Base-by-base conservation (phyloP, 2,329 filamentous ascomycete species). In the Chaetomium sp. region DNA sequence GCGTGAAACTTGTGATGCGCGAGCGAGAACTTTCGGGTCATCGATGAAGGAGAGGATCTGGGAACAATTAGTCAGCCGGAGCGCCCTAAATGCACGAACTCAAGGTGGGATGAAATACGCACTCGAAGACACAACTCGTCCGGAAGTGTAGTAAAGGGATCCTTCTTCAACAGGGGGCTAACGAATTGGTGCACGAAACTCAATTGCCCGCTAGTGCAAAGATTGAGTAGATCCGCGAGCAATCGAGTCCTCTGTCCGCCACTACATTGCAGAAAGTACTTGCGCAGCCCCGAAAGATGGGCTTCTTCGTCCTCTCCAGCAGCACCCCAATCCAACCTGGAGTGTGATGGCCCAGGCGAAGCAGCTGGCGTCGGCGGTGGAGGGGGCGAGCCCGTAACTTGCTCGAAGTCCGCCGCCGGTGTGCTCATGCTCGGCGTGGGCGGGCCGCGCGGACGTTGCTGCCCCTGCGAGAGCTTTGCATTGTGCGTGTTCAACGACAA, bases 181-280 rank as follows among this genome's bases (percentile, higher is more conserved):
- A 99, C 92, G 71, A 96, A 95, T 69, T 95, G 90, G 64, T 95
- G 90, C 19, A 99, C 91, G 69, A 96, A 97, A 72, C 91, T 96
- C 62, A 99, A 78, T 70, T 95, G 88, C 67, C 95, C 91, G 65
- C 89, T 96, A 64, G 95, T 95, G 75, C 94, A 99, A 64, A 96
- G 81, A 67, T 95, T 95, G 61, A 99, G 76, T 55, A 99, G 77
- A 68, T 96, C 91, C 50, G 89, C 89, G 57, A 99, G 76, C 65
- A 95, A 82, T 41, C 88, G 82, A 65, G 91, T 88, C 55, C 89
- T 84, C 71, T 92, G 88, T 0, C 84, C 81, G 32, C 86, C 82
- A 56, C 85, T 87, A 70, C 90, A 85, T 53, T 86, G 83, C 65
- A 85, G 84, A 68, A 97, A 97, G 66, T 91, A 84, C 58, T 86